Conservation (phyloP, 176 grass and related monocot genomes). For the Carex scoparia region DNA sequence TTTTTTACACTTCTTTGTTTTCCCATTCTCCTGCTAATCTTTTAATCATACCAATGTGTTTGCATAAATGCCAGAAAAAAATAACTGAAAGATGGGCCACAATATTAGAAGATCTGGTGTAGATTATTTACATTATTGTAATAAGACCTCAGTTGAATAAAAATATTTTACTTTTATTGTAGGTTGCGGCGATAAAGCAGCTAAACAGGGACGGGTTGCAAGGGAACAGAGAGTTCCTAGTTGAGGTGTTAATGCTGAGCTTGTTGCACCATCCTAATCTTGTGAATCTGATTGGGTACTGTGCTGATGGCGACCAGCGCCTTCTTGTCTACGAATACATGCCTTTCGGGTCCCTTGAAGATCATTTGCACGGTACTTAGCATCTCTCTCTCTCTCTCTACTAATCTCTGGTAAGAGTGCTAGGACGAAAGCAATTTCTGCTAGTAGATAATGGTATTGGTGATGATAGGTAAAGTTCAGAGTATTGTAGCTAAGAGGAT, state of each 20-base stretch:
- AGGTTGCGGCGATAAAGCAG: conserved; percentile 86
- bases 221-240: conserved; percentile 85
- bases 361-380: conserved; percentile 68
- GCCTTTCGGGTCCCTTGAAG: conserved; percentile 85
- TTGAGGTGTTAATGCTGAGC: conserved; percentile 83
- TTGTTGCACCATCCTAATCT: conserved; percentile 80
- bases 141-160: neutral
- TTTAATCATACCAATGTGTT: neutral
- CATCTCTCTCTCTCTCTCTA: neutral
- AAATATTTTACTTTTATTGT: conserved; percentile 20
- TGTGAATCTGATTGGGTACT: conserved; percentile 84
- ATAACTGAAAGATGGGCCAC: neutral
- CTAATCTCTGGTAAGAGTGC: conserved; percentile 21
- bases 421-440: conserved; percentile 9
- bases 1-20: neutral
- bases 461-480: neutral
- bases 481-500: neutral
- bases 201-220: conserved; percentile 82
- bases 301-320: conserved; percentile 83
- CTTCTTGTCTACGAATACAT: conserved; percentile 94
- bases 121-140: neutral
- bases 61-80: neutral
- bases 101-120: neutral
- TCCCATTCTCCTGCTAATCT: neutral
- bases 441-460: neutral